Base-by-base conservation (phyloP, 345 rosid genomes). In the Salix koriyanagi region DNA sequence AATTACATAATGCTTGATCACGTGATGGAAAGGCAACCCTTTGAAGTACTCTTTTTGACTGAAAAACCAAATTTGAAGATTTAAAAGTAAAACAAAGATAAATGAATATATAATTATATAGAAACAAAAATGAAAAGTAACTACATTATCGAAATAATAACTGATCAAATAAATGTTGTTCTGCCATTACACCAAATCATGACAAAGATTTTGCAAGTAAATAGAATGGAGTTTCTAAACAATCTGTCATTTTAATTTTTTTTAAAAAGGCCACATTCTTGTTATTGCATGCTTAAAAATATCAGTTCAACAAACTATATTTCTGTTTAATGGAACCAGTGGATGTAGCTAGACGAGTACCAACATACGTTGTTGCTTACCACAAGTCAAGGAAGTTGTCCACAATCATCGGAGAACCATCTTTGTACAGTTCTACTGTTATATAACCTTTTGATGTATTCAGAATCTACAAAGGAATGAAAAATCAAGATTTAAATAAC, bases 1-100 rank as follows among this genome's bases (percentile, higher is more conserved):
- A 81, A 94, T 90, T 71, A 94, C 89, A 76, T 90, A 94, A 82
- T 93, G 90, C 73, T 94, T 94, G 46, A 94, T 89, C 75, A 92
- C 94, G 65, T 81, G 96, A 67, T 82, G 95, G 78, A 94, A 94
- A 68, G 84, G 88, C 94, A 93, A 88, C 79, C 94, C 93, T 75
- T 85, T 91, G 87, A 93, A 94, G 79, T 90, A 88, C 42, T 88
- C 92, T 75, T 88, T 91, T 80, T 94, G 90, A 80, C 99, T 93
- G 89, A 88, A 86, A 85, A 78, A 44, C 28, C 80, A 58, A 79
- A 80, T 75, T 67, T 70, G 41, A 15, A 60, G 48, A 70, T 41
- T n/a, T 7, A 23, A 48, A 61, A 48, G 8, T 10, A 70, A 56
- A 11, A 70, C 66, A 69, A 70, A 28, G 18, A 9, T 30, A 70